phyloP scores from a whole-genome alignment of 1,284 basidiomycete genomes.

The Malassezia obtusa region DNA sequence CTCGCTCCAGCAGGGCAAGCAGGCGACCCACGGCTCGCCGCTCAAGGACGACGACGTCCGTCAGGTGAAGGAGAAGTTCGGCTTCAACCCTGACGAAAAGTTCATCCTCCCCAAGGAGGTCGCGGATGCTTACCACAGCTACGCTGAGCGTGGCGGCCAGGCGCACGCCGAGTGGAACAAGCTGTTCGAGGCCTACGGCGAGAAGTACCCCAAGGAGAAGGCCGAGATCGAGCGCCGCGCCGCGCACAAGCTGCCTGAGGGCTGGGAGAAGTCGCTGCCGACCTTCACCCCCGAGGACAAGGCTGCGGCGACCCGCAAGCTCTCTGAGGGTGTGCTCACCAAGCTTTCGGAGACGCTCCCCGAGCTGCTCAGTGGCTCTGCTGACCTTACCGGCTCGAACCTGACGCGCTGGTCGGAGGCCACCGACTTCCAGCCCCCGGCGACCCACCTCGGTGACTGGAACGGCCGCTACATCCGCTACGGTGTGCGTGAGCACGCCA shows the following conservation, averaged over 20 bases:
- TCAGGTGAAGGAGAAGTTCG: constrained; percentile 72
- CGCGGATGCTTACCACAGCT: constrained; percentile 60
- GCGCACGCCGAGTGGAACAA: constrained; percentile 68
- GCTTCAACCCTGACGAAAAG: constrained; percentile 66
- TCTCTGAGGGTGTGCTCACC: constrained; percentile 78
- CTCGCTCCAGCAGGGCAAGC: constrained; percentile 80
- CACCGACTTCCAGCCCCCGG: constrained; percentile 80
- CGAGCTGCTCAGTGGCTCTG: constrained; percentile 70
- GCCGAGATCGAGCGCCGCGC: constrained; percentile 77
- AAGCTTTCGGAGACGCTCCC: constrained; percentile 66
- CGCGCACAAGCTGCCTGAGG: constrained; percentile 59
- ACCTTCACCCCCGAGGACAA: constrained; percentile 69
- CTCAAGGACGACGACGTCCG: constrained; percentile 85
- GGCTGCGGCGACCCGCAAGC: constrained; percentile 80
- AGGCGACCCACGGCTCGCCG: constrained; percentile 82
- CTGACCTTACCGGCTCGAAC: constrained; percentile 85
- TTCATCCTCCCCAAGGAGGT: constrained; percentile 72
- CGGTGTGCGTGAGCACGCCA: constrained; percentile 93
- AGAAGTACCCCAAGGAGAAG: constrained; percentile 73
- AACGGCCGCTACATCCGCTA: constrained; percentile 83
- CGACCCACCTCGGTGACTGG: constrained; percentile 70
- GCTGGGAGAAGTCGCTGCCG: constrained; percentile 67
- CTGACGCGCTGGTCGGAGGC: constrained; percentile 69
- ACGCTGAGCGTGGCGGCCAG: constrained; percentile 63
- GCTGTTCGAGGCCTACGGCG: constrained; percentile 61